phyloP scores from a whole-genome alignment of 257 asterid species.

The Haberlea rhodopensis region DNA sequence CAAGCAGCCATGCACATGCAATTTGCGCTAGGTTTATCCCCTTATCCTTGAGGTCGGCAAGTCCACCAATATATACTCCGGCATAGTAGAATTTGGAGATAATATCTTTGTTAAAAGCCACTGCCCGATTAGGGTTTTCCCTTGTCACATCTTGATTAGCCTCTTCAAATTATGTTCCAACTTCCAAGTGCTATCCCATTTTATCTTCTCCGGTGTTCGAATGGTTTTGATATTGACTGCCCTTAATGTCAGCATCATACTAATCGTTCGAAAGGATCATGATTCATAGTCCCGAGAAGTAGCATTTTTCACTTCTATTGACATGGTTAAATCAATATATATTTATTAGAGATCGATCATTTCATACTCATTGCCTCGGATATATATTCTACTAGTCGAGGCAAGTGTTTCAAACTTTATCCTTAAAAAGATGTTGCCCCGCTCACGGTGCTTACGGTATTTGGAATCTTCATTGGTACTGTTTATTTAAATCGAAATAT shows the following conservation, averaged over 20 bases:
- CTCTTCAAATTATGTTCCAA: slow-evolving; percentile 23
- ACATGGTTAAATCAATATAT: background rate
- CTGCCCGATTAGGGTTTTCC: slow-evolving; percentile 25
- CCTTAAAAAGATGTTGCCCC: too few relatives aligned
- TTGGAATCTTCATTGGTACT: too few relatives aligned
- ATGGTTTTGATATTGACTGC: too few relatives aligned
- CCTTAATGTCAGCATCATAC: too few relatives aligned
- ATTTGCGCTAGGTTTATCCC: slow-evolving; percentile 7
- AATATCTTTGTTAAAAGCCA: slow-evolving; percentile 21
- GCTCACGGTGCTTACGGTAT: too few relatives aligned
- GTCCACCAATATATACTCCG: slow-evolving; percentile 21
- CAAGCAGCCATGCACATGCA: background rate
- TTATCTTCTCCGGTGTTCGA: slow-evolving; percentile 31
- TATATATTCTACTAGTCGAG: too few relatives aligned
- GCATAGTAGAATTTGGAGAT: slow-evolving; percentile 17
- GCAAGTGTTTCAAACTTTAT: too few relatives aligned
- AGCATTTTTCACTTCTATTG: background rate
- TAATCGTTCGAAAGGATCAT: background rate
- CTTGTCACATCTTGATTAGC: slow-evolving; percentile 30
- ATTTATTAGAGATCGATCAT: too few relatives aligned
- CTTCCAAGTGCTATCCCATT: slow-evolving; percentile 34
- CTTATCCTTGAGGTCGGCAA: slow-evolving; percentile 33
- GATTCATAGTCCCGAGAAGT: background rate
- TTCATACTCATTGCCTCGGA: too few relatives aligned
- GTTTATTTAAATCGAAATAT: too few relatives aligned